phyloP scores from a whole-genome alignment of 1,284 basidiomycete genomes.

The Laetiporus sulphureus region DNA sequence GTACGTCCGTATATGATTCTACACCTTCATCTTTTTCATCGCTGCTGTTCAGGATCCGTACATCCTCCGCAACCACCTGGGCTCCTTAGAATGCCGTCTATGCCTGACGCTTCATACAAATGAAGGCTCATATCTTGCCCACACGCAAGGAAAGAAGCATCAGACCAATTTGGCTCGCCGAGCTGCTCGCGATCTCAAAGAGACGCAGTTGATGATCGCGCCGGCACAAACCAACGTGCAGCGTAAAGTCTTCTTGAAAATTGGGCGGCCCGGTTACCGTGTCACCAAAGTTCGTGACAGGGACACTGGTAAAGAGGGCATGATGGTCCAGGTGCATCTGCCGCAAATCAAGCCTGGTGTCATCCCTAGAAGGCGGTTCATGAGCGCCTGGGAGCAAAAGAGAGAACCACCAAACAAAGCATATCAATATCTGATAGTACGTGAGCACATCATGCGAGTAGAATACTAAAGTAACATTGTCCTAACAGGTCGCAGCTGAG shows the following conservation, averaged over 20 bases:
- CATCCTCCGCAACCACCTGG: conserved; percentile 96
- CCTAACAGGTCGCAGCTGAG: conserved; percentile 87
- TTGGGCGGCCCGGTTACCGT: conserved; percentile 91
- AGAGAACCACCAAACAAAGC: conserved; percentile 92
- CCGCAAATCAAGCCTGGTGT: conserved; percentile 91
- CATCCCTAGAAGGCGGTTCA: conserved; percentile 85
- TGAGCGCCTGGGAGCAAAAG: conserved; percentile 98
- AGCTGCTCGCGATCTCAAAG: conserved; percentile 93
- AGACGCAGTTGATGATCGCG: conserved; percentile 81
- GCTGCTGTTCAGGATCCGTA: conserved; percentile 80
- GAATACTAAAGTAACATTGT: neutral
- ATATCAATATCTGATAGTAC: conserved; percentile 93
- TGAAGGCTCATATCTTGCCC: conserved; percentile 98
- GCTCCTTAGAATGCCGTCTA: conserved; percentile 96
- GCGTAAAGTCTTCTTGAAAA: conserved; percentile 95
- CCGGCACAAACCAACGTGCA: conserved; percentile 72
- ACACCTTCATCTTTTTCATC: neutral
- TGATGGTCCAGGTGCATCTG: conserved; percentile 95
- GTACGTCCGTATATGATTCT: conserved; percentile 40
- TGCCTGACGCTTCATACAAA: conserved; percentile 98
- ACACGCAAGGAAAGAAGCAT: conserved; percentile 99
- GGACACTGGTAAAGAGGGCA: conserved; percentile 79
- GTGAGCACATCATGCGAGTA: conserved; percentile 26
- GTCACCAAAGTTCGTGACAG: conserved; percentile 85
- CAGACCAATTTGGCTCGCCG: conserved; percentile 97